Evolutionary conservation across 306 rosid species (phyloP).

Genomic region (Fragaria ananassa): DNA sequence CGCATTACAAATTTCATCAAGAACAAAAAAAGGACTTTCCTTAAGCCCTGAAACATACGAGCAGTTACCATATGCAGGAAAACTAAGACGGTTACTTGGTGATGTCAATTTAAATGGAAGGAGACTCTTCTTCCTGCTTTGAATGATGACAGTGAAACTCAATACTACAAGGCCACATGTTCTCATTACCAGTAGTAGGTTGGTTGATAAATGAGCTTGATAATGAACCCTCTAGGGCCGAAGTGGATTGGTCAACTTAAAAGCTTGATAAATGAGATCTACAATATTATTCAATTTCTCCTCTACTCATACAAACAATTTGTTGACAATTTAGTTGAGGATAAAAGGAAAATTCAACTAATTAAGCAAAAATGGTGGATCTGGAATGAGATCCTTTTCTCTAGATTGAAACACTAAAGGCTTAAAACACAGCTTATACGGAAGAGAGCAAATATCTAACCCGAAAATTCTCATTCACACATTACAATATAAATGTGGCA

Average conservation of each 20-base stretch:
- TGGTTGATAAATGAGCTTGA: neutral
- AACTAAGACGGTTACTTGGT: neutral
- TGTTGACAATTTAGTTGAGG: neutral
- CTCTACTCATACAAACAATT: neutral
- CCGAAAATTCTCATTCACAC: neutral
- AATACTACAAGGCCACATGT: neutral
- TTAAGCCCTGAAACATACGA: neutral
- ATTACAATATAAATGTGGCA: neutral
- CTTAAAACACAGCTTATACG: neutral
- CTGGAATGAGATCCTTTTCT: neutral
- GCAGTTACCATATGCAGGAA: neutral
- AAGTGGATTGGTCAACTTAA: neutral
- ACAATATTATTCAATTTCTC: neutral
- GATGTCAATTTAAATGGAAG: neutral
- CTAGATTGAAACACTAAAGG: neutral
- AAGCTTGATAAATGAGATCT: neutral
- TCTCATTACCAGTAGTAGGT: neutral
- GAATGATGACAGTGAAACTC: neutral
- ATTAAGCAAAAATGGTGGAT: neutral
- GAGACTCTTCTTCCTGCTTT: neutral
- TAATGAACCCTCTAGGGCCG: neutral
- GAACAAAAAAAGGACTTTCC: neutral
- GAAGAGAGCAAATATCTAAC: neutral
- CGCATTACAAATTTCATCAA: neutral
- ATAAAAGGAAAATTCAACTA: neutral